Base-by-base conservation (phyloP, 306 rosid genomes). In the Medicago truncatula region DNA sequence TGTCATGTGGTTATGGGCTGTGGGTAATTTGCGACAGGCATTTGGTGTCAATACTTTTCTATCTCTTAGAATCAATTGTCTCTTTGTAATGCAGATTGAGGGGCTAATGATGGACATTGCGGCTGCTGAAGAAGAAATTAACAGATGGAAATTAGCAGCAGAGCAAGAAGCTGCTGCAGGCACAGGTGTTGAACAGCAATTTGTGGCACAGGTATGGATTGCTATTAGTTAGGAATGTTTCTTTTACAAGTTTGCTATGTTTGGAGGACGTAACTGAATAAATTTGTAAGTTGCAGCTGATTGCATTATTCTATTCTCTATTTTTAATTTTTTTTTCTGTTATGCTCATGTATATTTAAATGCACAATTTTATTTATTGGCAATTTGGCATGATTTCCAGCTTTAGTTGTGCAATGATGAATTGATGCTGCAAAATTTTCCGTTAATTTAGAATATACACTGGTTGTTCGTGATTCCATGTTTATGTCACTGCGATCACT, bases 91-190 rank as follows among this genome's bases (percentile, higher is more conserved):
- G 57, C 56, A 96, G 99, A 88, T 96, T 84, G 99, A 96, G 84
- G 99, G 98, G 78, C 86, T 96, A 60, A 96, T 96, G 99, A 84
- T 85, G 98, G 99, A 96, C 83, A 90, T 96, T 85, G 89, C 96
- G 69, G 93, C 98, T 70, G 89, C 98, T 67, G 99, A 92, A 87
- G 99, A 96, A 84, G 99, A 96, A 85, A 96, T 96, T 73, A 83
- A 88, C 79, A 89, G 99, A 84, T 96, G 98, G 99, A 96, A 90
- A 89, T 83, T 84, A 53, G 99, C 99, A 49, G 99, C 99, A 64
- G 98, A 92, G 88, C 93, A 96, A 84, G 98, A 96, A 89, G 99
- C 99, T 62, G 99, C 92, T 82, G 99, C 99, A 7, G 99, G 99
- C 70, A 88, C 82, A 77, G 96, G 90, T 25, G 89, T 96, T 60